Base-by-base conservation (phyloP, 2,329 filamentous ascomycete genomes). In the Lasiodiplodia sp. region DNA sequence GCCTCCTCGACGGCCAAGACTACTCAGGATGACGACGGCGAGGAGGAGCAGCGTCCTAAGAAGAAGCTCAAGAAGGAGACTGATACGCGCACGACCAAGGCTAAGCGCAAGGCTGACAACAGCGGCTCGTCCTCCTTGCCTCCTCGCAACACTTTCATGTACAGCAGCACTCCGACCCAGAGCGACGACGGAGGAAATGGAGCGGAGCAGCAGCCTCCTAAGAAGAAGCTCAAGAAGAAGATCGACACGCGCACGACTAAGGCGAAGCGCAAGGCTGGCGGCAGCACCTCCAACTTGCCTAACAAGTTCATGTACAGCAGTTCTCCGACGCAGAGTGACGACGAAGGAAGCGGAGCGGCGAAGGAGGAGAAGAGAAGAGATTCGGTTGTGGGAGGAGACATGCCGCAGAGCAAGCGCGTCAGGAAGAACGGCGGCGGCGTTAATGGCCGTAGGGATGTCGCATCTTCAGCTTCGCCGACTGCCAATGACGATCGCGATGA, bases 201-300 rank as follows among this genome's bases (percentile, higher is more conserved):
- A 28, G 28, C 28, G 5, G 28, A 28, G 28, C 23, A 23, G 23
- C 23, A 23, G 11, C 51, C 23, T 53, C 23, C 51, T 23, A 28
- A 53, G 23, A 53, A 34, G 51, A 53, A 57, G 55, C 55, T 57
- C 55, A 38, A 37, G 31, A 57, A 21, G 55, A 37, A 4, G 55
- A 14, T 40, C 31, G 55, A 57, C 55, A 38, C 55, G n/a, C 55
- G 55, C 55, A 57, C 31, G 5, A 34, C 55, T 1, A 18, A n/a
- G n/a, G 7, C 37, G 12, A 57, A 57, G 55, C 55, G 55, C 18
- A 38, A 56, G 28, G 53, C 16, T 16, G 2, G 4, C 47, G 4
- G 25, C n/a, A 21, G 16, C 14, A 10, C 47, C 18, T 18, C 47
- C 2, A 18, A n/a, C 47, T 21, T 10, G 16, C 47, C 18, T 7